These are phyloP conservation scores for Colletotrichum sojae DNA, from an alignment of 2,329 filamentous ascomycete genomes.

Conservation along the genomic window DNA sequence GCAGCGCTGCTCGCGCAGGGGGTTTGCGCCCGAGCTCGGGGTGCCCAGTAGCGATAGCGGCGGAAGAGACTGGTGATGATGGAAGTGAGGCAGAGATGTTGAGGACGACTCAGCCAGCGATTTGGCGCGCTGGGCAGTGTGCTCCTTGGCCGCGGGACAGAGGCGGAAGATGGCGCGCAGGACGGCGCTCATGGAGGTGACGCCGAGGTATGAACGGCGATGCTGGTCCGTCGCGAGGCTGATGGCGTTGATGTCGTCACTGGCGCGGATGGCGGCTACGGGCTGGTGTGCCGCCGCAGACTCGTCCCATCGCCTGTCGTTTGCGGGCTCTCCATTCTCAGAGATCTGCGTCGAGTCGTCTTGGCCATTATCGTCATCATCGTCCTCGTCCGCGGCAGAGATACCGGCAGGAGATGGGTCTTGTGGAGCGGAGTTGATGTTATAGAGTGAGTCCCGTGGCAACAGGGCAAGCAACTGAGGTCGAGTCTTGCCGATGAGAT, in stretches of 20 bases:
- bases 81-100: constrained; percentile 47
- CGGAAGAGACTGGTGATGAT: constrained; percentile 51
- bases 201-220: constrained; percentile 72
- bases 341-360: constrained; percentile 46
- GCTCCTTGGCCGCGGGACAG: constrained; percentile 48
- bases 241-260: constrained; percentile 51
- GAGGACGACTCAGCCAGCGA: constrained; percentile 44
- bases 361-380: constrained; percentile 12
- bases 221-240: constrained; percentile 67
- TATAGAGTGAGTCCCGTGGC: constrained; percentile 14
- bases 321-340: constrained; percentile 46
- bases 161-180: constrained; percentile 69
- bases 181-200: constrained; percentile 75
- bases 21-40: constrained; percentile 58
- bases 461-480: constrained; percentile 43
- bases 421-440: neutral
- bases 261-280: constrained; percentile 42
- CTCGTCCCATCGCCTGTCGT: constrained; percentile 50
- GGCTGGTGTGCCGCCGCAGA: constrained; percentile 44
- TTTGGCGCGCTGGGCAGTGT: constrained; percentile 45
- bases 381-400: constrained; percentile 15
- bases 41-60: constrained; percentile 16
- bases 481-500: constrained; percentile 43
- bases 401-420: constrained; percentile 20
- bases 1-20: constrained; percentile 53